These are phyloP conservation scores for Aspergillus sp. DNA, from an alignment of 2,329 filamentous ascomycete genomes.

Conservation along the genomic window DNA sequence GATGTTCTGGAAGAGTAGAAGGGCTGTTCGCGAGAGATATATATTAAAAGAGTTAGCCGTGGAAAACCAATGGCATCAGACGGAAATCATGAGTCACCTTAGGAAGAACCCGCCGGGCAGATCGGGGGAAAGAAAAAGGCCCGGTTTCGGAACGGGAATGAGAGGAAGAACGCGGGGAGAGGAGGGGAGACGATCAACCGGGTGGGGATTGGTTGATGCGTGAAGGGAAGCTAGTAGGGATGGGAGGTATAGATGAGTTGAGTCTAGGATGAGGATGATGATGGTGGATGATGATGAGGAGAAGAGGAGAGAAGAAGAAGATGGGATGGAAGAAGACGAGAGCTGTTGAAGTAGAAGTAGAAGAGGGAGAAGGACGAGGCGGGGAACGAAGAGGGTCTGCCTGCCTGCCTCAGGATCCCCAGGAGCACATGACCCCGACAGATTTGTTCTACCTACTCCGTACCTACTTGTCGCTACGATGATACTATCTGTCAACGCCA, in stretches of 20 bases:
- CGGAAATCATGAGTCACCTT: conserved; percentile 19
- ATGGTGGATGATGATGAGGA: conserved; percentile 2
- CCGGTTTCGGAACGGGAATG: conserved; percentile 24
- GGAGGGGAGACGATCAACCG: conserved; percentile 6
- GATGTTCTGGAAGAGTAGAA: conserved; percentile 14
- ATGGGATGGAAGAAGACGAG: neutral
- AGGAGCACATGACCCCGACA: neutral
- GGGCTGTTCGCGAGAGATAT: conserved; percentile 4
- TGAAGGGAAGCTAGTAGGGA: neutral
- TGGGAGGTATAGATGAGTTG: neutral
- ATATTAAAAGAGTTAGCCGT: conserved; percentile 6
- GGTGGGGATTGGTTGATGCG: neutral
- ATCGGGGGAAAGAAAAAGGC: conserved; percentile 22
- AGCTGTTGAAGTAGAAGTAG: neutral
- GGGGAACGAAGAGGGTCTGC: too few species aligned
- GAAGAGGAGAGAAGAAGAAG: conserved; percentile 5
- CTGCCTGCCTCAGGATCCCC: neutral
- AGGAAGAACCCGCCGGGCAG: conserved; percentile 18
- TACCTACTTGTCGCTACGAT: too few species aligned
- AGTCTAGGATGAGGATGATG: neutral
- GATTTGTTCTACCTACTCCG: too few species aligned
- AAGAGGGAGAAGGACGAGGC: neutral
- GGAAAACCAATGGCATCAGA: conserved; percentile 7
- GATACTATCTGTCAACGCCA: too few species aligned
- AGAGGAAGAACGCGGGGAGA: conserved; percentile 14